These are phyloP conservation scores for Osmanthus fragrans DNA, from an alignment of 257 asterid genomes.

Conservation along the genomic window DNA sequence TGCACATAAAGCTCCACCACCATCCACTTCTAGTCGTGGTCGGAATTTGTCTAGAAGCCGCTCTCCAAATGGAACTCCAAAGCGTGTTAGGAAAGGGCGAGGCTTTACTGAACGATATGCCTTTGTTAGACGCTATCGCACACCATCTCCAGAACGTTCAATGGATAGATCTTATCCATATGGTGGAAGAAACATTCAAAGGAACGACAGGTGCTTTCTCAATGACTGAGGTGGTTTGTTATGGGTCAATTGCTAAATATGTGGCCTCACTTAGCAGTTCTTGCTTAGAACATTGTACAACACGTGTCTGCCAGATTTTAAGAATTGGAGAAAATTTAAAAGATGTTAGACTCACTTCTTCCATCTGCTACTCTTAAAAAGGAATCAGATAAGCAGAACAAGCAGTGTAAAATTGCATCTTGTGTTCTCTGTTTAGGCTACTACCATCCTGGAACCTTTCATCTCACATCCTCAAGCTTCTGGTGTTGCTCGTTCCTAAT, in stretches of 20 bases:
- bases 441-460: background rate
- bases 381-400: background rate
- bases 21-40: slow-evolving; percentile 44
- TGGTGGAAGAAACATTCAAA: slow-evolving; percentile 70
- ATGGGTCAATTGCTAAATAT: slow-evolving; percentile 4
- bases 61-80: slow-evolving; percentile 77
- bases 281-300: slow-evolving; percentile 1
- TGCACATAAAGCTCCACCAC: slow-evolving; percentile 34
- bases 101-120: slow-evolving; percentile 84
- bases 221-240: slow-evolving; percentile 8
- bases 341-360: background rate
- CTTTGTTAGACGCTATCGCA: slow-evolving; percentile 86
- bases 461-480: background rate
- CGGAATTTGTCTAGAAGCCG: slow-evolving; percentile 50
- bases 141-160: slow-evolving; percentile 89
- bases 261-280: background rate
- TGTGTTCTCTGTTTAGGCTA: background rate
- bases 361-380: background rate
- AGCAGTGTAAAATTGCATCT: background rate
- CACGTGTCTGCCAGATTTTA: background rate
- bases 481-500: background rate
- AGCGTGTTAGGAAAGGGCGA: slow-evolving; percentile 93
- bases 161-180: slow-evolving; percentile 63
- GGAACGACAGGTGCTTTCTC: slow-evolving; percentile 69
- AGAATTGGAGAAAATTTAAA: background rate